Evolutionary conservation across 2,329 filamentous ascomycete genomes (phyloP).

Genomic region (Lecanicillium sp.): DNA sequence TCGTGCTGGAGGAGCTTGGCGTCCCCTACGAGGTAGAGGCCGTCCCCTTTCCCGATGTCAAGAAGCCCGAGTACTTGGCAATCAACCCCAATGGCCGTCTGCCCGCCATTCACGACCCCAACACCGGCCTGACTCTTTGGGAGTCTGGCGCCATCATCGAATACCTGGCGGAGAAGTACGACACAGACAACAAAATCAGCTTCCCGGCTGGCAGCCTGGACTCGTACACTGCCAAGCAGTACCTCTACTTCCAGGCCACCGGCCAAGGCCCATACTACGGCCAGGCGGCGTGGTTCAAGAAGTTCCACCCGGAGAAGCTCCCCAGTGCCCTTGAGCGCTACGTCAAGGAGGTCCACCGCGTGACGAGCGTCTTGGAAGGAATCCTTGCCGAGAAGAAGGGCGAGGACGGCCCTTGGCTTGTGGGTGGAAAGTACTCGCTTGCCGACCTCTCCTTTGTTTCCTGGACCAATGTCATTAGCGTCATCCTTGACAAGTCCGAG

Average conservation of each 20-base stretch:
- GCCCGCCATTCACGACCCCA: conserved; percentile 9
- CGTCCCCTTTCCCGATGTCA: conserved; percentile 5
- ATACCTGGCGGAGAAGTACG: conserved; percentile 11
- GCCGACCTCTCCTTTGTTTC: conserved; percentile 3
- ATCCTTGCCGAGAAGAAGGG: too few species aligned
- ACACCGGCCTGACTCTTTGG: conserved; percentile 9
- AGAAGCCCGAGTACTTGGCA: background rate
- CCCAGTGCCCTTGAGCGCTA: conserved; percentile 23
- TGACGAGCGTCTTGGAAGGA: conserved; percentile 4
- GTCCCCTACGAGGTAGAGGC: conserved; percentile 11
- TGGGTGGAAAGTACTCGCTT: conserved; percentile 3
- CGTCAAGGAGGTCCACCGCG: conserved; percentile 19
- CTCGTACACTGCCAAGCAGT: conserved; percentile 24
- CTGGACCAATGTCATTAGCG: conserved; percentile 3
- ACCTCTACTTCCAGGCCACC: conserved; percentile 28
- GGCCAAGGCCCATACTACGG: conserved; percentile 32
- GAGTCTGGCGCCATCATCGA: conserved; percentile 12
- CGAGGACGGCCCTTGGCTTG: background rate
- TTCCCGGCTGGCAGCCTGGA: conserved; percentile 15
- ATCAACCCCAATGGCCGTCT: conserved; percentile 11
- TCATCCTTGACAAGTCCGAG: background rate
- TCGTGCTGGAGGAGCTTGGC: conserved; percentile 15
- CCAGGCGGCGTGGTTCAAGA: conserved; percentile 23
- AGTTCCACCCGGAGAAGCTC: conserved; percentile 19
- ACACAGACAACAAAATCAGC: conserved; percentile 16